These are phyloP conservation scores for Peniophora sp. DNA, from an alignment of 1,284 basidiomycete genomes.

Conservation along the genomic window DNA sequence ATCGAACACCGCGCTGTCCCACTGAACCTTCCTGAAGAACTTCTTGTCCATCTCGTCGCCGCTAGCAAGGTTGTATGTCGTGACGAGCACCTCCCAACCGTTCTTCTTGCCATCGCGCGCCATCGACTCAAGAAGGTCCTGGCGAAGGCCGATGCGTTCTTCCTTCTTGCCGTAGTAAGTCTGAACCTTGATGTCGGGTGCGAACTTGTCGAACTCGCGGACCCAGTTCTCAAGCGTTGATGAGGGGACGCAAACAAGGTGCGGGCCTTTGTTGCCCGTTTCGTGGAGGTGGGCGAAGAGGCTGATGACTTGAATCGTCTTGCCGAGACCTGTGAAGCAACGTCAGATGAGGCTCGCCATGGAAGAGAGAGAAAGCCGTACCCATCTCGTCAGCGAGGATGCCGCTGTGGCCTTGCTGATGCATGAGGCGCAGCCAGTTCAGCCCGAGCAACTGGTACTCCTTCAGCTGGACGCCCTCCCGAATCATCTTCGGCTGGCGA, in stretches of 20 bases:
- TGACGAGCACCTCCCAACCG: slow-evolving; percentile 90
- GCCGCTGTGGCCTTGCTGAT: slow-evolving; percentile 77
- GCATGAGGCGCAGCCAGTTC: slow-evolving; percentile 93
- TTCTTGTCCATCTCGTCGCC: slow-evolving; percentile 83
- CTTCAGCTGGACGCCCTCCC: slow-evolving; percentile 74
- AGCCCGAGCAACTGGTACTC: slow-evolving; percentile 97
- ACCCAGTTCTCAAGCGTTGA: slow-evolving; percentile 99
- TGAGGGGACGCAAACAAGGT: slow-evolving; percentile 94
- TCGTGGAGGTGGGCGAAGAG: slow-evolving; percentile 90
- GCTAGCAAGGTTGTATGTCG: slow-evolving; percentile 93
- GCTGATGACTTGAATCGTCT: slow-evolving; percentile 97
- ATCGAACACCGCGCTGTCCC: slow-evolving; percentile 91
- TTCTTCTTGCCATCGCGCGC: slow-evolving; percentile 41
- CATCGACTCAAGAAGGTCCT: slow-evolving; percentile 49
- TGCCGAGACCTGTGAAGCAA: slow-evolving; percentile 78
- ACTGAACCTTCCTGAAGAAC: slow-evolving; percentile 89
- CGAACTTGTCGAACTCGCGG: slow-evolving; percentile 90
- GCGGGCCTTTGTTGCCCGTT: slow-evolving; percentile 71
- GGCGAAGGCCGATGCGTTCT: slow-evolving; percentile 74
- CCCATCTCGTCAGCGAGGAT: slow-evolving; percentile 99
- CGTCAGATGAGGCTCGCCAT: slow-evolving; percentile 2
- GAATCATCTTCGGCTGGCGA: slow-evolving; percentile 68
- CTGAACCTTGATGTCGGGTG: slow-evolving; percentile 79
- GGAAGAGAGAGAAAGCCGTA: slow-evolving; percentile 24
- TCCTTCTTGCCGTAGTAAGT: slow-evolving; percentile 93